phyloP scores from a whole-genome alignment of 768 basidiomycete species.

The Asterophora lycoperdoides region DNA sequence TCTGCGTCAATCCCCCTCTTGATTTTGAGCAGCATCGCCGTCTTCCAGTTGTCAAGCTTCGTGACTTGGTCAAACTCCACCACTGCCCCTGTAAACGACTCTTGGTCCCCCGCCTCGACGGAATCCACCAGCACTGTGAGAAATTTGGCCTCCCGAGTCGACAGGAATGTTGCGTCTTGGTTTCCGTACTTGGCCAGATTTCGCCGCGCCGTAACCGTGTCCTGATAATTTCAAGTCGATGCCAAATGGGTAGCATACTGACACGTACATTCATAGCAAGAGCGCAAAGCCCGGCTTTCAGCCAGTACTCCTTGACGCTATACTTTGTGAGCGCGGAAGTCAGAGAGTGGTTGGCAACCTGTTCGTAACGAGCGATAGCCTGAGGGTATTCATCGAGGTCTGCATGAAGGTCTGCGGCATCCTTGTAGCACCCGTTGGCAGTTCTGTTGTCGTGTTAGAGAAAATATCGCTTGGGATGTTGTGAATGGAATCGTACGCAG shows the following conservation, averaged over 20 bases:
- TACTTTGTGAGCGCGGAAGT: constrained; percentile 88
- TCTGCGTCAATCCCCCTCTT: constrained; percentile 72
- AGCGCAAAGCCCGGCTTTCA: constrained; percentile 81
- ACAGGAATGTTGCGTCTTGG: constrained; percentile 81
- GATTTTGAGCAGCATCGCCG: constrained; percentile 81
- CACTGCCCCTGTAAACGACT: constrained; percentile 78
- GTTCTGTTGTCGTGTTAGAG: constrained; percentile 49
- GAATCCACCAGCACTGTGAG: constrained; percentile 74
- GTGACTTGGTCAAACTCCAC: constrained; percentile 89
- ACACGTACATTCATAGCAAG: constrained; percentile 76
- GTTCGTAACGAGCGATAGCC: constrained; percentile 86
- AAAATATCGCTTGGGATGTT: background rate
- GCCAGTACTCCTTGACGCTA: constrained; percentile 97
- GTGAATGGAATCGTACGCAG: constrained; percentile 68
- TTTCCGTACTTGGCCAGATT: constrained; percentile 73
- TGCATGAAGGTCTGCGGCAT: constrained; percentile 92
- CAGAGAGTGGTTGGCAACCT: constrained; percentile 83
- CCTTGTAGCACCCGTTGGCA: constrained; percentile 93
- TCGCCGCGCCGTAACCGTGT: constrained; percentile 76
- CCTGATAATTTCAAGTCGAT: constrained; percentile 42
- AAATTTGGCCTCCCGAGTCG: constrained; percentile 92
- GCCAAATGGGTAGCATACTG: background rate
- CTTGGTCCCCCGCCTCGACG: constrained; percentile 43
- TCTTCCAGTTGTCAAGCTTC: constrained; percentile 97
- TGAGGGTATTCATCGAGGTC: constrained; percentile 80